A percentile compares a stretch with the other conserved stretches of the same genome.
Conservation (phyloP, 1,284 basidiomycete genomes). For the Fomitopsis pinicola region DNA sequence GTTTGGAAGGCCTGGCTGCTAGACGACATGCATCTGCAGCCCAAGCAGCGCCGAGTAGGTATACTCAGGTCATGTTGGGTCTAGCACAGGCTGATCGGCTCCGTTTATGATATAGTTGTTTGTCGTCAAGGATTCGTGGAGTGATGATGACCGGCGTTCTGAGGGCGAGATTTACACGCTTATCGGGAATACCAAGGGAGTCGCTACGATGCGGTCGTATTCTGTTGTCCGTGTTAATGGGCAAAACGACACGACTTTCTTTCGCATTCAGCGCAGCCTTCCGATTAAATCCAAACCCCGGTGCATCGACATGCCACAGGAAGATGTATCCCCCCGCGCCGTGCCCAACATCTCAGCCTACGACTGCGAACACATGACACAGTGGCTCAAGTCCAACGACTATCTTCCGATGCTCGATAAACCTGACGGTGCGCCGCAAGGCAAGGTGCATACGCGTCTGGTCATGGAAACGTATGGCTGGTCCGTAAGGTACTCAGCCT, state of each 20-base stretch:
- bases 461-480: background rate
- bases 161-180: slow-evolving; percentile 8
- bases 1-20: slow-evolving; percentile 9
- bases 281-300: background rate
- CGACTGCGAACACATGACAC: too few species aligned
- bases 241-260: background rate
- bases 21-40: slow-evolving; percentile 6
- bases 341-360: too few species aligned
- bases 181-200: background rate
- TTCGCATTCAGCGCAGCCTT: background rate
- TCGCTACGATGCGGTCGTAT: slow-evolving; percentile 1
- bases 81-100: background rate
- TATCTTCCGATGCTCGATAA: too few species aligned
- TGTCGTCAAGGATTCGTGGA: slow-evolving; percentile 9
- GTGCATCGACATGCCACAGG: background rate
- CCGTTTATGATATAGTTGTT: background rate
- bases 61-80: background rate
- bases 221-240: background rate
- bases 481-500: background rate
- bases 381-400: too few species aligned
- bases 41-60: slow-evolving; percentile 1
- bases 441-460: background rate
- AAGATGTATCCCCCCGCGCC: too few species aligned
- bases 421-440: background rate
- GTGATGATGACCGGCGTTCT: slow-evolving; percentile 2